Evolutionary conservation across 257 asterid genomes (phyloP), one percentile per base, ranked within the genome.

Genomic region (Avicennia marina): DNA sequence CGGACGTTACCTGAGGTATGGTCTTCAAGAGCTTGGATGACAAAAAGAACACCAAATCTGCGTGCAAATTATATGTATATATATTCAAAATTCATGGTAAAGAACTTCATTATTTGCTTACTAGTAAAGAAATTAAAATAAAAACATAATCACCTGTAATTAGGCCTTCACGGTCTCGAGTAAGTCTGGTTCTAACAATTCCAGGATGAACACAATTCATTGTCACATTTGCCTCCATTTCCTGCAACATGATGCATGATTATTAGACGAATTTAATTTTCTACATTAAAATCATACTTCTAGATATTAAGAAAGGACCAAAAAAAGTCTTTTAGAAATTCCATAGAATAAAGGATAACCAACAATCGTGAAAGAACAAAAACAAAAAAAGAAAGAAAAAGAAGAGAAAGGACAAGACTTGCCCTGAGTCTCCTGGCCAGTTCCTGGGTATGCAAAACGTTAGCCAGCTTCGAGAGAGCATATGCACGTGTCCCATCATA

Each of bases 401-500:
- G 66, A n/a, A n/a, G n/a, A n/a, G n/a, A n/a, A n/a, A n/a, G n/a
- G n/a, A n/a, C n/a, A n/a, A n/a, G n/a, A n/a, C n/a, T 79, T 64
- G 75, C 98, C 76, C 64, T 42, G 47, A 93, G 84, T 45, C 88
- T 86, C 40, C 33, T 79, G 68, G 95, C 89, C 62, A 93, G 95
- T 67, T 84, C 95, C 78, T 86, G 86, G 84, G 98, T 88, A 71
- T 93, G 98, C 83, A 93, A 72, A 77, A 93, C 95, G 81, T 85
- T 93, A 11, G 98, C 98, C 50, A 93, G 87, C 86, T 93, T 93
- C 64, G 98, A 93, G 72, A 93, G 87, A 60, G 98, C 94, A 72
- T 93, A 93, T 11, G 97, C 98, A 83, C 96, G 94, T 79, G 95
- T 86, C 75, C 89, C 90, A 65, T 93, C 97, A 81, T 86, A 93